Base-by-base conservation (phyloP, 164 flowering plant genomes). In the Vitis rotundifolia region DNA sequence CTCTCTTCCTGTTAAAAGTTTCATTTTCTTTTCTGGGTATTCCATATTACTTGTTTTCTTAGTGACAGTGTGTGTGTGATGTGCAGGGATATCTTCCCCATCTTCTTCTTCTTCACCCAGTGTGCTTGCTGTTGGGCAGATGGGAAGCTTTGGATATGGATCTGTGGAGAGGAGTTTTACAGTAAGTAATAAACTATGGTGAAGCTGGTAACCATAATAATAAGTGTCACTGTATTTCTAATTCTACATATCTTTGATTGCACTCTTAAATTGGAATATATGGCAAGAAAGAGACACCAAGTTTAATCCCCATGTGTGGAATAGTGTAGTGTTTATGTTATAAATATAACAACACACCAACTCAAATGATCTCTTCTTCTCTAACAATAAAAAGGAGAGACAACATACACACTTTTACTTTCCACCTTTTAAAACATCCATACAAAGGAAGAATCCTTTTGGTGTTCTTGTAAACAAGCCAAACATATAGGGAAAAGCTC, bases 111-210 rank as follows among this genome's bases (percentile, higher is more conserved):
- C 85, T 61, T 22, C 79, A 63, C 62, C 80, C 53, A 84, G 82
- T 62, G 66, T 77, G 62, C 44, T 81, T 67, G 76, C 76, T 18
- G 78, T 77, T 71, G 87, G 87, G 28, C 90, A 83, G 73, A 81
- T 83, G 79, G 80, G 87, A 18, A 73, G 71, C 77, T 79, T 61
- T 73, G 92, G 91, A 62, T 86, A 80, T 81, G 92, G 91, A 57
- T 70, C 92, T 26, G 70, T 78, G 94, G 97, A 93, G 78, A 91
- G 81, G 60, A 83, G 81, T 60, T 90, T 88, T 72, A 82, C 88
- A 75, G 98, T 93, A 81, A 80, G 89, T 73, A 6, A 62, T 5
- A 6, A 18, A 22, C 49, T 48, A n/a, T 9, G 26, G n/a, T 50
- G 37, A 37, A 12, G 50, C 28, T 59, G 37, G 31, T 59, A 22